Evolutionary conservation across 2,329 filamentous ascomycete species (phyloP).

Genomic region (Penicillium sp.): DNA sequence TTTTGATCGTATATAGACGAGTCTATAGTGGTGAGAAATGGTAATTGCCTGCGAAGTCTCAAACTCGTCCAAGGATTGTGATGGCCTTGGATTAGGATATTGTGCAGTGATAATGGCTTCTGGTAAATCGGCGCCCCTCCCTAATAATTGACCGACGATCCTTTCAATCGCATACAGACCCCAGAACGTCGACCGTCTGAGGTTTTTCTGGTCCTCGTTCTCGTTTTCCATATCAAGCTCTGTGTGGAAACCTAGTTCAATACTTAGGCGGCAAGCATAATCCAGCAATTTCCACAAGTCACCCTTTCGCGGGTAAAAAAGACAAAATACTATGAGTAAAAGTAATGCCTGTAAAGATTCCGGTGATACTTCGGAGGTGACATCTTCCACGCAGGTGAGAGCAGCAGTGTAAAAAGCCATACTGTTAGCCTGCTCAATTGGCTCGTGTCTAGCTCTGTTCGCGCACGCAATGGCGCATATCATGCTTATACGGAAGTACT

Average conservation of each 20-base stretch:
- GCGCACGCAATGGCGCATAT: constrained; percentile 30
- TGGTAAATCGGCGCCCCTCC: constrained; percentile 33
- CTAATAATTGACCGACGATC: constrained; percentile 35
- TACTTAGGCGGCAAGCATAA: constrained; percentile 26
- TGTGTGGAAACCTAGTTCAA: constrained; percentile 32
- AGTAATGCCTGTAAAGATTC: constrained; percentile 26
- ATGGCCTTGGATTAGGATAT: constrained; percentile 25
- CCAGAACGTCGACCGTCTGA: constrained; percentile 31
- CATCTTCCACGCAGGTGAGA: constrained; percentile 27
- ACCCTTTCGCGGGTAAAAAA: constrained; percentile 24
- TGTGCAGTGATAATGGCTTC: constrained; percentile 35
- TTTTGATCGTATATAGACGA: constrained; percentile 34
- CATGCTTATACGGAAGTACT: constrained; percentile 31
- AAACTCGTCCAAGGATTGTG: constrained; percentile 14
- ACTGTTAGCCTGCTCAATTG: constrained; percentile 19
- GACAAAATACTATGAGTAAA: constrained; percentile 22
- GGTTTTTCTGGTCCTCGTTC: constrained; percentile 19
- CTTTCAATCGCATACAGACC: constrained; percentile 35
- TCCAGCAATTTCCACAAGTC: constrained; percentile 27
- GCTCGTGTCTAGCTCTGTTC: constrained; percentile 20
- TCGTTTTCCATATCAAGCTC: constrained; percentile 25
- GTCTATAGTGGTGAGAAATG: constrained; percentile 32
- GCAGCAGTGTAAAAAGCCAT: constrained; percentile 22
- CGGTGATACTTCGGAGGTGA: constrained; percentile 21
- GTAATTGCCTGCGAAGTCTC: constrained; percentile 23